These are phyloP conservation scores for Scheffersomyces illinoinensis DNA, from an alignment of 1,139 yeast species.

Conservation along the genomic window DNA sequence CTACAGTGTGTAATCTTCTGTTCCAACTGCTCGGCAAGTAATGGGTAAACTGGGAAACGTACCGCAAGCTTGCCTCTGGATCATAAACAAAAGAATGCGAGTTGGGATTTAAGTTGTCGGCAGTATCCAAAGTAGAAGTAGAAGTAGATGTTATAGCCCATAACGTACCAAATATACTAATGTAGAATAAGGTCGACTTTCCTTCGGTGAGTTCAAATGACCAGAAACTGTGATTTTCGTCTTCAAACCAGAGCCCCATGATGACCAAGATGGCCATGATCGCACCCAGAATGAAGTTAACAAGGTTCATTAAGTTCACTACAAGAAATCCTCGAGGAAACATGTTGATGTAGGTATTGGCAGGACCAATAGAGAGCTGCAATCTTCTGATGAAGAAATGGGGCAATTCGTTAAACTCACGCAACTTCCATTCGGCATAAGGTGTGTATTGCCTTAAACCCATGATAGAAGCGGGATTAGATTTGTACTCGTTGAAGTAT, in stretches of 20 bases:
- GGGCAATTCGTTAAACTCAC: conserved; percentile 91
- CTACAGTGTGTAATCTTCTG: conserved; percentile 77
- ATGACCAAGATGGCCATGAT: conserved; percentile 85
- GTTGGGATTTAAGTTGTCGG: conserved; percentile 19
- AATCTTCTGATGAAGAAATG: conserved; percentile 83
- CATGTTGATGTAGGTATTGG: conserved; percentile 81
- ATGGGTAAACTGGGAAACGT: conserved; percentile 85
- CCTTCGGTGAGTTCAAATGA: conserved; percentile 86
- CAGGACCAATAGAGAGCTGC: conserved; percentile 74
- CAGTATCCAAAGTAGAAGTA: conserved; percentile 13
- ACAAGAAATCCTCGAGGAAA: conserved; percentile 79
- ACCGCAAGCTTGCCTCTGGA: conserved; percentile 80
- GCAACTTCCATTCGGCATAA: conserved; percentile 89
- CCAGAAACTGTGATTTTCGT: conserved; percentile 75
- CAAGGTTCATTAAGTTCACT: conserved; percentile 55
- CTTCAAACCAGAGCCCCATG: conserved; percentile 77
- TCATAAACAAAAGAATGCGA: conserved; percentile 60
- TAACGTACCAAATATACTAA: conserved; percentile 80
- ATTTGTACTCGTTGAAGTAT: conserved; percentile 88
- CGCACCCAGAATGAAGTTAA: conserved; percentile 84
- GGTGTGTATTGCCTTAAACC: conserved; percentile 87
- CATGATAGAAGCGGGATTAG: conserved; percentile 82
- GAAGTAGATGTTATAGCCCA: conserved; percentile 60
- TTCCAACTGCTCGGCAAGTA: conserved; percentile 88
- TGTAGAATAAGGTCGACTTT: conserved; percentile 79